These are phyloP conservation scores for Metschnikowia sp. DNA, from an alignment of 805 yeast genomes.

Conservation along the genomic window DNA sequence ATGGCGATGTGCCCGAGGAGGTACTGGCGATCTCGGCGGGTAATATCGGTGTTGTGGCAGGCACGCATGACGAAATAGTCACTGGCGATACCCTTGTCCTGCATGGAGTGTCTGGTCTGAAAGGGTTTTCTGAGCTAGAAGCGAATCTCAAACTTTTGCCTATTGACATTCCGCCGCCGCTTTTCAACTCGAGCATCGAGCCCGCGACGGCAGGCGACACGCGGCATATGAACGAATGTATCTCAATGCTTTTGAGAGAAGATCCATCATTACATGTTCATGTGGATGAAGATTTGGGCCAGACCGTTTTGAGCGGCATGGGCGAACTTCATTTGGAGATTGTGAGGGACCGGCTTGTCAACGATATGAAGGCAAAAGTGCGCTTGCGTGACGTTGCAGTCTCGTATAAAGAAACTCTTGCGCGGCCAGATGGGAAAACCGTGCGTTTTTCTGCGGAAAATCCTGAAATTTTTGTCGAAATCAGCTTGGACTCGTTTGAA, in stretches of 20 bases:
- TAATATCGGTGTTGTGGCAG: slow-evolving; percentile 86
- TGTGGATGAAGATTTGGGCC: slow-evolving; percentile 82
- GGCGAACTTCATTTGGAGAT: slow-evolving; percentile 95
- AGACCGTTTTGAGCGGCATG: slow-evolving; percentile 89
- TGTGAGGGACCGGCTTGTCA: slow-evolving; percentile 71
- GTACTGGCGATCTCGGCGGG: slow-evolving; percentile 65
- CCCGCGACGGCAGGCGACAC: slow-evolving; percentile 83
- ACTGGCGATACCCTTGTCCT: slow-evolving; percentile 91
- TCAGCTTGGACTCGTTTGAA: slow-evolving; percentile 36
- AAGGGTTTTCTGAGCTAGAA: slow-evolving; percentile 41
- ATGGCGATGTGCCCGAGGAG: slow-evolving; percentile 81
- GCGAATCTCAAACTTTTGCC: slow-evolving; percentile 58
- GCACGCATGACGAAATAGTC: slow-evolving; percentile 60
- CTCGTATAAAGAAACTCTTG: slow-evolving; percentile 75
- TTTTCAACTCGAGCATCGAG: slow-evolving; percentile 79
- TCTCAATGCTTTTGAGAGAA: slow-evolving; percentile 67
- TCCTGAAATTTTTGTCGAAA: slow-evolving; percentile 21
- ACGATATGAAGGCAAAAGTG: slow-evolving; percentile 78
- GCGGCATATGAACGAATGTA: slow-evolving; percentile 66
- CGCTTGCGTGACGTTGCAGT: slow-evolving; percentile 82
- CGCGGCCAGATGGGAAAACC: slow-evolving; percentile 20
- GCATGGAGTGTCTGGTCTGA: slow-evolving; percentile 45
- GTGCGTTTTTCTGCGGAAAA: slow-evolving; percentile 19
- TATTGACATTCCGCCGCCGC: slow-evolving; percentile 86
- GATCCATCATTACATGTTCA: slow-evolving; percentile 82